Evolutionary conservation across 306 rosid genomes (phyloP), one percentile per base, ranked within the genome.

Genomic region (Lotus japonicus): DNA sequence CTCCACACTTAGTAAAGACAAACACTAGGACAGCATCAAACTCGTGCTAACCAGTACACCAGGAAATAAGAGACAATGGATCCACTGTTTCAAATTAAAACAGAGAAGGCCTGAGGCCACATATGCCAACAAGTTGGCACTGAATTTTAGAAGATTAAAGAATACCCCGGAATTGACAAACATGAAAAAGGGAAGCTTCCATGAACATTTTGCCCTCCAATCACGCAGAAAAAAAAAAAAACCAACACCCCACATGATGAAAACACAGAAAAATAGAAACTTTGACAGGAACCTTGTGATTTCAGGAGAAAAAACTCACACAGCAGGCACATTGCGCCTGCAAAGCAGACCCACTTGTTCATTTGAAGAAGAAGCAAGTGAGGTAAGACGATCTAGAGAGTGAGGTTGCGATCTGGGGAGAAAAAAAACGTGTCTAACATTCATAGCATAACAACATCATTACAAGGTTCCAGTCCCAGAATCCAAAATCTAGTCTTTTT

Each of bases 161-260:
- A 58, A 61, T 52, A 6, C 50, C 62, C 21, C 53, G 49, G 5
- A 15, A 73, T 64, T 64, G 66, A 77, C 68, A 69, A 73, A 67
- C 41, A 4, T 39, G 10, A 21, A 58, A 68, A 68, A 26, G 12
- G 48, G 73, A 77, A 77, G 35, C 71, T 77, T 73, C 65, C 77
- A 10, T 28, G 31, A 38, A 17, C 11, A 52, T 18, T 39, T 41
- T 6, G 17, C 21, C 71, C 77, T 38, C 68, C 55, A 73, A 81
- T 73, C n/a, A n/a, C n/a, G n/a, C n/a, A n/a, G n/a, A n/a, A n/a
- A 75, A 82, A 43, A 80, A 74, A 77, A 18, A 81, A 72, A 52
- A 72, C 58, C 38, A 68, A 46, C 80, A 73, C 33, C 54, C 31
- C 41, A 58, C 51, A 73, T 23, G 33, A 19, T 11, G 45, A 39